Base-by-base conservation (phyloP, 2,329 filamentous ascomycete species). In the Penicillium vulpinum region DNA sequence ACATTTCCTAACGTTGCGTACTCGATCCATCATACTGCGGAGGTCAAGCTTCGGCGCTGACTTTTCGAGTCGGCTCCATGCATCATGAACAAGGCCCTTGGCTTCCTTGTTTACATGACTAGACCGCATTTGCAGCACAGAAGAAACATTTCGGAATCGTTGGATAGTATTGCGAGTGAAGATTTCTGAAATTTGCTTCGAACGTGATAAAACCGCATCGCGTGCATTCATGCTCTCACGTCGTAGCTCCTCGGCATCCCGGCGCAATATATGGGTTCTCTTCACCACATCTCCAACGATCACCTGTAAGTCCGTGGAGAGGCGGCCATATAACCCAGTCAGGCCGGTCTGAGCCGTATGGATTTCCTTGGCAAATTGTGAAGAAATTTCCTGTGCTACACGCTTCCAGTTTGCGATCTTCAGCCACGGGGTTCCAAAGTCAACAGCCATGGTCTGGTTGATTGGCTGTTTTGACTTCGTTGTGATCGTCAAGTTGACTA, bases 401-500 rank as follows among this genome's bases (percentile, higher is more conserved):
- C 68, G 70, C 58, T 77, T 80, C 78, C 79, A 80, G 31, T 73
- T 76, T 21, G 69, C 71, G 57, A 77, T 72, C 60, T 78, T 80
- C 56, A 79, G 62, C 77, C 78, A 81, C 5, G 77, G 77, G 3
- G 72, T 76, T 29, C 75, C 77, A 61, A 78, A 77, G 59, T 78
- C 75, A 45, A 78, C 59, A n/a, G 72, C 62, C 10, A 65, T 73
- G 44, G 73, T 72, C 59, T 75, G 71, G 10, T 72, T 68, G 21
- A 74, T 53, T 26, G 63, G 63, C 5, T 70, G 68, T 58, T 68
- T 76, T 16, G 75, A 70, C 51, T 65, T 68, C 46, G 73, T 72
- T 35, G 68, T 71, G 45, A 84, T 75, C 31, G 75, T 79, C 36
- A 84, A 73, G 56, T 82, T 78, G 59, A 84, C 72, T 22, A 70